phyloP scores from a whole-genome alignment of 345 rosid species.

The Heritiera littoralis region DNA sequence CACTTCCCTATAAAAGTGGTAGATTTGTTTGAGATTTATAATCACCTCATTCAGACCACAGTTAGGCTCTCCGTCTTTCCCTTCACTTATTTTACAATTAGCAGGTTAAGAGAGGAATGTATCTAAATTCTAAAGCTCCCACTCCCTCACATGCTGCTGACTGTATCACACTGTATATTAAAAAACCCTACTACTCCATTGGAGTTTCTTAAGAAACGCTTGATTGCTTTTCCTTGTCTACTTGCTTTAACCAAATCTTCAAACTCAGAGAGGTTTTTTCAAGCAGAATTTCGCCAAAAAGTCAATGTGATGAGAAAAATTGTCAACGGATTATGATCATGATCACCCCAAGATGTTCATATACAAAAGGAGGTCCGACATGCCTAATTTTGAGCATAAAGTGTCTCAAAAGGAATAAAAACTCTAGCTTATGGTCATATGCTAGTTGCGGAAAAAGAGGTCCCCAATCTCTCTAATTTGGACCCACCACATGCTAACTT shows the following conservation, averaged over 20 bases:
- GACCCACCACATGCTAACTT: constrained; percentile 13
- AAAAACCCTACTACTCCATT: constrained; percentile 6
- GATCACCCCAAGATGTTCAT: neutral
- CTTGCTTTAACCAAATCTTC: neutral
- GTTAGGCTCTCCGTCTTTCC: neutral
- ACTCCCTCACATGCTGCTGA: constrained; percentile 35
- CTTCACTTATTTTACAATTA: neutral
- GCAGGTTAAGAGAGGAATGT: neutral
- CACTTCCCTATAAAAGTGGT: constrained; percentile 34
- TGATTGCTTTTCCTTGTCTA: constrained; percentile 35
- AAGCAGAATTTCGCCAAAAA: constrained; percentile 14
- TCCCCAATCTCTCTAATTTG: constrained; percentile 10
- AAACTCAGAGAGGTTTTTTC: neutral
- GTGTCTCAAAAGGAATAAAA: constrained; percentile 15
- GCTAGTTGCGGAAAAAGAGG: constrained; percentile 23
- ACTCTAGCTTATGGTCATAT: constrained; percentile 13
- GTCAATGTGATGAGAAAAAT: constrained; percentile 3
- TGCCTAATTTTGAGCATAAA: constrained; percentile 19
- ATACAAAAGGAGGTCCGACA: neutral
- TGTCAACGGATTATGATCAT: constrained; percentile 26
- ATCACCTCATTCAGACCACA: constrained; percentile 15
- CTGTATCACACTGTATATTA: constrained; percentile 13
- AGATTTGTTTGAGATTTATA: constrained; percentile 23
- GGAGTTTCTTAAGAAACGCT: constrained; percentile 27
- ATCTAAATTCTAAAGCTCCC: no score